Conservation (phyloP, 2,329 filamentous ascomycete species). For the Neodidymelliopsis sp. region DNA sequence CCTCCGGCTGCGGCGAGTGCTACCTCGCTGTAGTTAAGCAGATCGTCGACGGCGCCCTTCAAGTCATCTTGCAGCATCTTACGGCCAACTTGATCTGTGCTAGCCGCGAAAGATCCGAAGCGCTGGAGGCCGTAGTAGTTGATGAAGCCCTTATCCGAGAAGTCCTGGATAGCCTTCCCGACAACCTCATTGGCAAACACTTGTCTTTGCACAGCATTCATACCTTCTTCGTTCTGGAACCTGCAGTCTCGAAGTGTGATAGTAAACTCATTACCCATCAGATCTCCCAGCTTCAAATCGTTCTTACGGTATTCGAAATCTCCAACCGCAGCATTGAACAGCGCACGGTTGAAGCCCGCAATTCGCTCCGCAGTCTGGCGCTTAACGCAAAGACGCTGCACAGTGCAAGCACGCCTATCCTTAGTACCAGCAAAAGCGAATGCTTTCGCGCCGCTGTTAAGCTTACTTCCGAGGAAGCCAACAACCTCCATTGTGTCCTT, state of each 20-base stretch:
- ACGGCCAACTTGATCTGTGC: constrained; percentile 84
- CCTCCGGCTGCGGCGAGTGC: constrained; percentile 64
- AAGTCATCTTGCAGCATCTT: constrained; percentile 85
- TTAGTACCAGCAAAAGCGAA: constrained; percentile 90
- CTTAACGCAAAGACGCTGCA: constrained; percentile 77
- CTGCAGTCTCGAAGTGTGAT: constrained; percentile 89
- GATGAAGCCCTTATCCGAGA: constrained; percentile 82
- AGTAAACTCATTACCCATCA: constrained; percentile 89
- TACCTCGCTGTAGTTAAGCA: constrained; percentile 75
- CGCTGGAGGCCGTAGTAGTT: constrained; percentile 99
- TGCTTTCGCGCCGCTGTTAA: constrained; percentile 72
- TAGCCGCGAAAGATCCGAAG: constrained; percentile 86
- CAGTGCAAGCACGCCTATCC: constrained; percentile 85
- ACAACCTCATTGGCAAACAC: constrained; percentile 62
- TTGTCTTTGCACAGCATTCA: constrained; percentile 45
- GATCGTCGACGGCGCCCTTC: constrained; percentile 77
- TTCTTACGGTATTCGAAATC: constrained; percentile 80
- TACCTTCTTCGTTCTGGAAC: constrained; percentile 59
- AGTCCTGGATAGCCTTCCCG: constrained; percentile 67
- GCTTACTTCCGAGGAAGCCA: constrained; percentile 74
- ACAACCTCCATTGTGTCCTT: constrained; percentile 95
- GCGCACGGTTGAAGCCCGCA: constrained; percentile 65
- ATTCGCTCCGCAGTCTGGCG: constrained; percentile 69
- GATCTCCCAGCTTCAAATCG: constrained; percentile 80
- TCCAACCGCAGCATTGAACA: constrained; percentile 72